phyloP scores from a whole-genome alignment of 225 moss, liverwort and hornwort species.

The Takakia lepidozioides region DNA sequence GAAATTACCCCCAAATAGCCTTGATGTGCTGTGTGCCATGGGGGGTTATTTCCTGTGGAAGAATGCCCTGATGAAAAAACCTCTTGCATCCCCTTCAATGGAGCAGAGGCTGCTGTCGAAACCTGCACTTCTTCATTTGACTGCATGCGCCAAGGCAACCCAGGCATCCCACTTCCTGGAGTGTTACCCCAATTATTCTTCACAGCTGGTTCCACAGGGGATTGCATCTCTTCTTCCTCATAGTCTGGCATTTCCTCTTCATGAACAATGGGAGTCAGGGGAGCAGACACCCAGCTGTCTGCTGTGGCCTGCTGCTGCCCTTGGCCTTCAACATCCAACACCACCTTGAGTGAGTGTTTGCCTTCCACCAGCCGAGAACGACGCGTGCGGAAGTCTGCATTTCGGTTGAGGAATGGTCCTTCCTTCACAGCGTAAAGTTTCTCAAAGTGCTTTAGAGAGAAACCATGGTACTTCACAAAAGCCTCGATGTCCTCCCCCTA shows the following conservation, averaged over 20 bases:
- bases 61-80: background rate
- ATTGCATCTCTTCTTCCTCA: conserved; percentile 41
- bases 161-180: conserved; percentile 16
- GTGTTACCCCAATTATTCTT: conserved; percentile 20
- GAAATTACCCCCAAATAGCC: conserved; percentile 12
- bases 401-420: conserved; percentile 49
- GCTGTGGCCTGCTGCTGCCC: conserved; percentile 39
- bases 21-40: conserved; percentile 33
- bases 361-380: conserved; percentile 46
- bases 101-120: conserved; percentile 22
- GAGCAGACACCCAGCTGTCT: conserved; percentile 40
- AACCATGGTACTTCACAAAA: conserved; percentile 74
- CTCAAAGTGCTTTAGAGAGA: conserved; percentile 72
- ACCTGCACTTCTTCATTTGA: background rate
- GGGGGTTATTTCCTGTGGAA: background rate
- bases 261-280: conserved; percentile 39
- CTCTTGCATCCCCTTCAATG: background rate
- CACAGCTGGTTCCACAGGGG: conserved; percentile 8
- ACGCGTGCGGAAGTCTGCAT: conserved; percentile 40
- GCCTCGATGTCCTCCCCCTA: conserved; percentile 79
- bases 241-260: conserved; percentile 70
- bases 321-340: conserved; percentile 54
- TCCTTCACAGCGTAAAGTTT: conserved; percentile 82
- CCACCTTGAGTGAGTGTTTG: conserved; percentile 42
- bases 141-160: background rate